Base-by-base conservation (phyloP, 805 yeast species). In the Hanseniaspora vineae region DNA sequence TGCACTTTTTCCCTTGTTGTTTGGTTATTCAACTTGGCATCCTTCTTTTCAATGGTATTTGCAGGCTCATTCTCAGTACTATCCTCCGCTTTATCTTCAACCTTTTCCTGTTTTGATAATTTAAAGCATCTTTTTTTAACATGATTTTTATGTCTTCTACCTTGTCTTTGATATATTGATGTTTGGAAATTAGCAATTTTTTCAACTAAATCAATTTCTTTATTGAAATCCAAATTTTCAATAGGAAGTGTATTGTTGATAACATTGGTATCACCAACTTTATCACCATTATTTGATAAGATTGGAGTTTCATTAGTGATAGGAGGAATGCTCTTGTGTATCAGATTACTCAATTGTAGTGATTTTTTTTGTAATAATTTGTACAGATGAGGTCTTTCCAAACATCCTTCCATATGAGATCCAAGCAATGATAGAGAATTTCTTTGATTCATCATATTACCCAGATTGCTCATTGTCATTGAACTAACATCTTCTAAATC, bases 361-460 rank as follows among this genome's bases (percentile, higher is more conserved):
- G 44, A 35, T 33, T 44, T 48, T 12, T 42, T 39, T 10, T 39
- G 37, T 23, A 48, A 31, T 31, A 48, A 40, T 17, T 48, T 48
- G n/a, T 17, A 33, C 33, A 64, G 49, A 45, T 62, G 62, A 42
- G 62, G 65, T 50, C 64, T 61, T 51, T 63, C 66, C 35, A 65
- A 44, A 49, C 65, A 61, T 11, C 66, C 64, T 10, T 56, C 56
- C 78, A 23, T 72, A 67, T 18, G n/a, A 1, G 84, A 79, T 0
- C 84, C 73, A 23, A 75, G 71, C 44, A 90, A 62, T n/a, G 84
- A 77, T 51, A 90, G 69, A 0, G 97, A 85, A 54, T 84, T 87
- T 52, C 96, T 75, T 1, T 90, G 79, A 14, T 81, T 77, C 44
- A 78, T 75, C 50, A 90, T 67, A 4, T 84, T 73, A 0, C 84